Percentiles rank a stretch among this genome's conserved stretches.
Evolutionary conservation across 2,329 filamentous ascomycete species (phyloP).

Genomic region (Ophiognomonia clavigignenti-juglandacearum): DNA sequence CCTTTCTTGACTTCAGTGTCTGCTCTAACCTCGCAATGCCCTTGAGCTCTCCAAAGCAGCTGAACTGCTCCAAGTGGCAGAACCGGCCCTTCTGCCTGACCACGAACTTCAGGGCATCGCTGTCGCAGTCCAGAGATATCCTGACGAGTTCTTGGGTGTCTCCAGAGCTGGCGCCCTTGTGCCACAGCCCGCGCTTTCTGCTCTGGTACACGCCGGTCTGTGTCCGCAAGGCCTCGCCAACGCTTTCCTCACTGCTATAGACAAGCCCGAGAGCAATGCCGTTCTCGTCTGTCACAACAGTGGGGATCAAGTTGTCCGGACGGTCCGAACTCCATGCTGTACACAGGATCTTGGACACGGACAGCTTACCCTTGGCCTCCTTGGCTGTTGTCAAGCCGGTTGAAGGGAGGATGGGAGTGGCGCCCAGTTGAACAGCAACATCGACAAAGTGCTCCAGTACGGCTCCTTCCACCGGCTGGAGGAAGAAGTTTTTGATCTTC

Average conservation of each 20-base stretch:
- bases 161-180: constrained; percentile 92
- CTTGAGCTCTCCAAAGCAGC: constrained; percentile 82
- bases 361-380: constrained; percentile 55
- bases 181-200: constrained; percentile 90
- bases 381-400: constrained; percentile 64
- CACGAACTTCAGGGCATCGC: constrained; percentile 84
- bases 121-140: constrained; percentile 86
- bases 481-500: constrained; percentile 43
- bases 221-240: constrained; percentile 78
- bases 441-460: constrained; percentile 40
- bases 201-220: constrained; percentile 87
- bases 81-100: constrained; percentile 89
- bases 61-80: constrained; percentile 88
- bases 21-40: constrained; percentile 83
- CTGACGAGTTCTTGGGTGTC: constrained; percentile 86
- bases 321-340: constrained; percentile 76
- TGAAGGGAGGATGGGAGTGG: constrained; percentile 72
- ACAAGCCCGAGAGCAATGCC: constrained; percentile 83
- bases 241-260: constrained; percentile 89
- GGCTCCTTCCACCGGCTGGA: constrained; percentile 44
- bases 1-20: constrained; percentile 76
- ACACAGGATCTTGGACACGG: constrained; percentile 66
- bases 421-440: constrained; percentile 44
- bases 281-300: constrained; percentile 84
- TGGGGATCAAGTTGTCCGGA: constrained; percentile 78